Evolutionary conservation across 2,329 filamentous ascomycete genomes (phyloP).

Genomic region (Aspergillus sp.): DNA sequence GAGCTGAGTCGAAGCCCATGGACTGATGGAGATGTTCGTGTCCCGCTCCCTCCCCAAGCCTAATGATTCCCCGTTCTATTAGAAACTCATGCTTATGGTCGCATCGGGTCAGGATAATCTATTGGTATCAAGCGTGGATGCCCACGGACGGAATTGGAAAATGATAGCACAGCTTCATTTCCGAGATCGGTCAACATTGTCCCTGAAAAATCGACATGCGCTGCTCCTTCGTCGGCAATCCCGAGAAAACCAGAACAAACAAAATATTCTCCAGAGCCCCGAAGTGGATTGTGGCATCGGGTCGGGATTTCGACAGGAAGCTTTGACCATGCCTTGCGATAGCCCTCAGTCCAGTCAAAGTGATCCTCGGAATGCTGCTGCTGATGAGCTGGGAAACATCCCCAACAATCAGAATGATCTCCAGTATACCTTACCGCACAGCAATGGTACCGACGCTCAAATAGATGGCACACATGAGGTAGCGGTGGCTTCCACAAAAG

Average conservation of each 20-base stretch:
- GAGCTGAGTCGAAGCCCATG: slow-evolving; percentile 6
- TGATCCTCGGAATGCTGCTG: background rate
- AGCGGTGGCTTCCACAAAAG: background rate
- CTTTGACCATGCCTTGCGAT: background rate
- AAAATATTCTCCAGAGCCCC: background rate
- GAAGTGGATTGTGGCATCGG: background rate
- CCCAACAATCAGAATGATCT: background rate
- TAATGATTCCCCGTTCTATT: background rate
- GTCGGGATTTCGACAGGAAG: background rate
- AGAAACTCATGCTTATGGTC: background rate
- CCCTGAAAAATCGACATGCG: background rate
- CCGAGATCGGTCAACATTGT: background rate
- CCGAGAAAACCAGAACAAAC: background rate
- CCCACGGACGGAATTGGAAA: background rate
- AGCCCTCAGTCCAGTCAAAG: background rate
- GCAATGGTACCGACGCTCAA: background rate
- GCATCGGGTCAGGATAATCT: background rate
- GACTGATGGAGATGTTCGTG: background rate
- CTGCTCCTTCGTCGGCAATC: background rate
- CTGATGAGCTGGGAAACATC: background rate
- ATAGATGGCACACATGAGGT: too few relatives aligned
- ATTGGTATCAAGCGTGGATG: background rate
- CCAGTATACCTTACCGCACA: background rate
- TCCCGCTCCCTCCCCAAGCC: background rate
- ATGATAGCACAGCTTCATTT: background rate